Evolutionary conservation across 169 alveolate genomes (phyloP), one percentile per base, ranked within the genome.

Genomic region (Perkinsus chesapeaki): DNA sequence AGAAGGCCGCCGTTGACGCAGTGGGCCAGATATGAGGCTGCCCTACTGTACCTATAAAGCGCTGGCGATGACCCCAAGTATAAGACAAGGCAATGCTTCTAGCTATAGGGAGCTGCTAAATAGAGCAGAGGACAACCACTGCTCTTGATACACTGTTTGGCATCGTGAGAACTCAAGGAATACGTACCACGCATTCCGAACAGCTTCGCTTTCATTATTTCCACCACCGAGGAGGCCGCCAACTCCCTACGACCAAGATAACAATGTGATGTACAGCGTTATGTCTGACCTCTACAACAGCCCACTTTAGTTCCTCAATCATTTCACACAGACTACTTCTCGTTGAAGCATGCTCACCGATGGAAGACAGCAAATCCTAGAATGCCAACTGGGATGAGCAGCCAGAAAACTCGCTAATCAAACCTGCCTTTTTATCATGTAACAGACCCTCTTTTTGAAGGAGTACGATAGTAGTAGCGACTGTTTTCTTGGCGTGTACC

Each of bases 1-100:
- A 95, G 92, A 34, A 95, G 43, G n/a, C 97, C 97, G 73, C 97
- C 97, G 91, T 95, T 95, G 7, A 95, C 3, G 16, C 91, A 39
- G 93, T 82, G 73, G n/a, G 97, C 96, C 16, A 95, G 60, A 92
- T 95, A 95, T 73, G 94, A 93, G 3, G 96, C 91, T 19, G 95
- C 93, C 73, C 95, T 94, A 39, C 92, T 90, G 9, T 94, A 60
- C 96, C 97, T 60, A 95, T n/a, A 43, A 31, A n/a, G n/a, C n/a
- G n/a, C n/a, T n/a, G n/a, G n/a, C n/a, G 94, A 90, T 36, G 43
- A 47, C 91, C 90, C 92, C 72, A 60, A 39, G 48, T 20, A 91
- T n/a, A n/a, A n/a, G n/a, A n/a, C n/a, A n/a, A n/a, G n/a, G n/a
- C n/a, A n/a, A n/a, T n/a, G n/a, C n/a, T n/a, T n/a, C n/a, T n/a